A percentile compares a stretch with the other conserved stretches of the same genome.
phyloP scores from a whole-genome alignment of 2,329 filamentous ascomycete species.

The Claviceps pazoutovae region DNA sequence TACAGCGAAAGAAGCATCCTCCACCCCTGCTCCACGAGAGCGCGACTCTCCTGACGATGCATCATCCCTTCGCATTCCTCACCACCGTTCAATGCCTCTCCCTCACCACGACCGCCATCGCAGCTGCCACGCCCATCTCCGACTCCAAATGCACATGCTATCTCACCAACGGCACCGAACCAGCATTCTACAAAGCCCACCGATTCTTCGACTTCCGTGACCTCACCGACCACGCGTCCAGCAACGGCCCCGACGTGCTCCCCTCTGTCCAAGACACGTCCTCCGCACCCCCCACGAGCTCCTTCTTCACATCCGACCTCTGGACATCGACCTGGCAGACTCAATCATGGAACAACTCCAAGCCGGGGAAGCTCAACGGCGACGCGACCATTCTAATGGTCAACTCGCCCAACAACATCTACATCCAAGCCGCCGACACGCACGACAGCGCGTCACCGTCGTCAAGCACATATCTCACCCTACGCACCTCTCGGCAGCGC shows the following conservation, averaged over 20 bases:
- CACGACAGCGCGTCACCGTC: slow-evolving; percentile 1
- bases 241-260: slow-evolving; percentile 18
- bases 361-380: neutral
- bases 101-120: neutral
- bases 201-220: slow-evolving; percentile 36
- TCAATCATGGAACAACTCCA: slow-evolving; percentile 26
- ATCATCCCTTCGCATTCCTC: neutral
- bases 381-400: slow-evolving; percentile 21
- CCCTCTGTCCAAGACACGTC: slow-evolving; percentile 14
- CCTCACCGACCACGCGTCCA: slow-evolving; percentile 23
- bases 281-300: slow-evolving; percentile 16
- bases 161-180: slow-evolving; percentile 30
- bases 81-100: neutral
- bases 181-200: slow-evolving; percentile 30
- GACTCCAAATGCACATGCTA: slow-evolving; percentile 31
- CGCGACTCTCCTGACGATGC: neutral
- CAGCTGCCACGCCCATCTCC: slow-evolving; percentile 6
- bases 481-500: slow-evolving; percentile 30
- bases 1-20: no score
- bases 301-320: slow-evolving; percentile 22
- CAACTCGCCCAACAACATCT: slow-evolving; percentile 30
- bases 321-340: slow-evolving; percentile 26
- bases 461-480: slow-evolving; percentile 29
- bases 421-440: slow-evolving; percentile 23
- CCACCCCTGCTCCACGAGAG: neutral